Base-by-base conservation (phyloP, 805 yeast genomes). In the Nakazawaea holstii region DNA sequence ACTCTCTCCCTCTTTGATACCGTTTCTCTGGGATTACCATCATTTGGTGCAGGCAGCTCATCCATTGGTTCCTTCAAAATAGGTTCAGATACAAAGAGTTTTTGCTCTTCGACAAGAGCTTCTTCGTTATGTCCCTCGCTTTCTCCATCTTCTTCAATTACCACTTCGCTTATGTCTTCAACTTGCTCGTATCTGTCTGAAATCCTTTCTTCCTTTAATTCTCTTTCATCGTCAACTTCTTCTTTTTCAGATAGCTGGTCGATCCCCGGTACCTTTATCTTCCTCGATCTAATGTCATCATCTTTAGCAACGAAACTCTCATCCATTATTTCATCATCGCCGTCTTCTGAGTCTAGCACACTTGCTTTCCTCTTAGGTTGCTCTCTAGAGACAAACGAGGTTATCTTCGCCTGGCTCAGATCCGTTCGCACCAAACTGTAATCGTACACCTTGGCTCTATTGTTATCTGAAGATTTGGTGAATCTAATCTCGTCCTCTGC, bases 391-490 rank as follows among this genome's bases (percentile, higher is more conserved):
- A 69, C 49, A 45, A 65, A 68, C 0, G 72, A 55, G 0, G 79
- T 70, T 24, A 82, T 60, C 28, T 75, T 79, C 2, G 77, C 64
- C 56, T 88, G 95, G 49, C 66, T 70, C 2, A 81, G 73, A 59
- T 87, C 94, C 0, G 88, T 84, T 51, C 95, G 66, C 2, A 86
- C 89, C 55, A 85, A 60, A 47, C 81, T 78, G 55, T 83, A 76
- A 53, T 84, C 94, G 54, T 77, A 79, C 39, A 79, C 67, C 44
- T 68, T 64, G 45, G 54, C 57, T 37, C 45, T 55, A 3, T 50
- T 43, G 2, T 20, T 8, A n/a, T 31, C 20, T 17, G 32, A n/a
- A 15, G 32, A 10, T 11, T 13, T n/a, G 45, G 11, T 6, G 33
- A 41, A 36, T 27, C 37, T 26, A 2, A n/a, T 4, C 26, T 43